Evolutionary conservation across 2,329 filamentous ascomycete genomes (phyloP).

Genomic region (Chaetomiaceae sp.): DNA sequence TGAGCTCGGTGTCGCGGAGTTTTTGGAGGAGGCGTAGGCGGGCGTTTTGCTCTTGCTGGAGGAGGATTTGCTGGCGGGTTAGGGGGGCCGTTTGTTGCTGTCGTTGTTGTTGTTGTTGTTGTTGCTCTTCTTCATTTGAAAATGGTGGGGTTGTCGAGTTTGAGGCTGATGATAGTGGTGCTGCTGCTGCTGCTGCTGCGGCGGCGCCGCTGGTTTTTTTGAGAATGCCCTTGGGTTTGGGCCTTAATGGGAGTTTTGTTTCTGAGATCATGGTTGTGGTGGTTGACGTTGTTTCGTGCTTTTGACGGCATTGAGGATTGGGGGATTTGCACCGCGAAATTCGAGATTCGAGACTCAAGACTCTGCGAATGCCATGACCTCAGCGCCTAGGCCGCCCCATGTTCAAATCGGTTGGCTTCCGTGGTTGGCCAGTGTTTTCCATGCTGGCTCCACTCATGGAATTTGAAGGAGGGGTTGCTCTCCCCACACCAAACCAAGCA

Average conservation of each 20-base stretch:
- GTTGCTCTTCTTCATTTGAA: too few relatives aligned
- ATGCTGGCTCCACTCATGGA: background rate
- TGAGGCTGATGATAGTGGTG: conserved; percentile 25
- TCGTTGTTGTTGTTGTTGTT: too few relatives aligned
- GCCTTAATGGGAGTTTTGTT: conserved; percentile 35
- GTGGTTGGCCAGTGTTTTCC: background rate
- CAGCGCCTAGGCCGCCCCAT: background rate
- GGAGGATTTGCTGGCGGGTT: conserved; percentile 28
- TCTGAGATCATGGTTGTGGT: conserved; percentile 1
- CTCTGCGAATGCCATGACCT: background rate
- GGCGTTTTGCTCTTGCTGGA: conserved; percentile 33
- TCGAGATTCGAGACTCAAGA: background rate
- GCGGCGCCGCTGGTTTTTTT: conserved; percentile 51
- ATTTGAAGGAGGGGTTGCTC: conserved; percentile 1
- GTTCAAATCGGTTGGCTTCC: too few relatives aligned
- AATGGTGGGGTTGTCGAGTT: conserved; percentile 18
- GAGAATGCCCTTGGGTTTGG: conserved; percentile 48
- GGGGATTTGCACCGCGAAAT: background rate
- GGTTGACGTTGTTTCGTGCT: background rate
- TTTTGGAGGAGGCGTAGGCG: conserved; percentile 55
- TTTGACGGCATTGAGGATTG: background rate
- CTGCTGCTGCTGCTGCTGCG: conserved; percentile 25
- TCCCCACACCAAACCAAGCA: background rate
- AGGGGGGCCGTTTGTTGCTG: conserved; percentile 35
- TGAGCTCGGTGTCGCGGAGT: conserved; percentile 63